These are phyloP conservation scores for Daldinia sp. DNA, from an alignment of 2,329 filamentous ascomycete species.

Conservation along the genomic window DNA sequence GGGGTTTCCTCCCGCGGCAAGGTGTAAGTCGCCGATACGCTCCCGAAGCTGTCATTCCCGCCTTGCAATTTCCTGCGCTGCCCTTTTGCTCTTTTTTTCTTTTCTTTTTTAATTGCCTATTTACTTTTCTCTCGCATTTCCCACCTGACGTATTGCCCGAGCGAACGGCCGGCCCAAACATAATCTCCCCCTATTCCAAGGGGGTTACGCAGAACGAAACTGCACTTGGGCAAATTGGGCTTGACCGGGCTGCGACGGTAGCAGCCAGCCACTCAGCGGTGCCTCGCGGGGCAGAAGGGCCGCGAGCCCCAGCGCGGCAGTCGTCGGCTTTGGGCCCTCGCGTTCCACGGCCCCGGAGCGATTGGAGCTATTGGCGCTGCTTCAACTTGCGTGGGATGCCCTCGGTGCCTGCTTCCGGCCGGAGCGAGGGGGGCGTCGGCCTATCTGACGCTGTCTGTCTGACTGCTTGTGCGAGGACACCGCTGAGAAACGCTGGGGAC, in stretches of 20 bases:
- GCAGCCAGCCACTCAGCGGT: not conserved
- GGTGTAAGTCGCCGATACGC: not conserved
- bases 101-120: no score
- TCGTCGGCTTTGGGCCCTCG: not conserved
- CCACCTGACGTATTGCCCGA: not conserved
- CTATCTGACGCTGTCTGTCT: no score
- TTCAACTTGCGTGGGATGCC: not conserved
- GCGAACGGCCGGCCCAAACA: not conserved
- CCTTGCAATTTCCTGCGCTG: no score
- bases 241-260: not conserved
- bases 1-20: no score
- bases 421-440: not conserved
- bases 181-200: no score
- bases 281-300: not conserved
- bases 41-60: not conserved
- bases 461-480: not conserved
- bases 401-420: not conserved
- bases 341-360: not conserved
- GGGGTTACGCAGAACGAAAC: no score
- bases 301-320: not conserved
- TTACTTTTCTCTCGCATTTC: not conserved
- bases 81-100: no score
- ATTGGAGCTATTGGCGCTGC: no score
- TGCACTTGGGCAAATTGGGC: not conserved
- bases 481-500: not conserved